These are phyloP conservation scores for Colletotrichum sp. DNA, from an alignment of 2,329 filamentous ascomycete genomes.

Conservation along the genomic window DNA sequence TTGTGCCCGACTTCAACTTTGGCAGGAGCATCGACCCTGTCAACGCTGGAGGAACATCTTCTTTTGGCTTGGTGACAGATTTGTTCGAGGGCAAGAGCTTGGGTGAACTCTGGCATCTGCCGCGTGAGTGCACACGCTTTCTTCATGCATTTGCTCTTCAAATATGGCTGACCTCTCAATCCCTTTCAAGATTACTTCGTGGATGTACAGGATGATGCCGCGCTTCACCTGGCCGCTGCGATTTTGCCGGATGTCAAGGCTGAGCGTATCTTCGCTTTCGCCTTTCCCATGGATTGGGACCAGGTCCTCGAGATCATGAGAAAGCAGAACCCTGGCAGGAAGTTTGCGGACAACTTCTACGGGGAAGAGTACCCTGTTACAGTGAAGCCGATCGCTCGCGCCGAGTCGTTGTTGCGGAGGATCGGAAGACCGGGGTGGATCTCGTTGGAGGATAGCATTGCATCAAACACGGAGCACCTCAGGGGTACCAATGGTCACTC, in stretches of 20 bases:
- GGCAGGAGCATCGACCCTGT: slow-evolving; percentile 24
- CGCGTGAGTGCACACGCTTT: not conserved
- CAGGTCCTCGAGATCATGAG: slow-evolving; percentile 35
- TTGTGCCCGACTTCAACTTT: slow-evolving; percentile 34
- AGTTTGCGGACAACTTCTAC: slow-evolving; percentile 22
- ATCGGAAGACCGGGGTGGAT: not conserved
- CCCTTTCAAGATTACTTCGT: slow-evolving; percentile 45
- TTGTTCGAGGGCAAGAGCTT: slow-evolving; percentile 27
- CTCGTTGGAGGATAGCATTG: not conserved
- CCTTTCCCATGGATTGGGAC: slow-evolving; percentile 51
- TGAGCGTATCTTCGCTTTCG: slow-evolving; percentile 61
- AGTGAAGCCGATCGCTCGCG: not conserved
- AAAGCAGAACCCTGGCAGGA: slow-evolving; percentile 18
- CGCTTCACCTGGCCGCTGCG: slow-evolving; percentile 57
- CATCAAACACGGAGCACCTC: not conserved
- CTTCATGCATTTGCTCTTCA: not conserved
- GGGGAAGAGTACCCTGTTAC: not conserved
- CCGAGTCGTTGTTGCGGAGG: not conserved
- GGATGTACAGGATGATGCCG: slow-evolving; percentile 53
- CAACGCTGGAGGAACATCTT: slow-evolving; percentile 26
- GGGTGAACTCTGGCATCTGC: not conserved
- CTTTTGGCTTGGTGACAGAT: slow-evolving; percentile 16
- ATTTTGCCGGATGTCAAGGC: slow-evolving; percentile 47
- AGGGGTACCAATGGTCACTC: not conserved
- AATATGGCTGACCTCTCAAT: not conserved